Conservation (phyloP, 106 monocot species). For the Amphibolis antarctica region DNA sequence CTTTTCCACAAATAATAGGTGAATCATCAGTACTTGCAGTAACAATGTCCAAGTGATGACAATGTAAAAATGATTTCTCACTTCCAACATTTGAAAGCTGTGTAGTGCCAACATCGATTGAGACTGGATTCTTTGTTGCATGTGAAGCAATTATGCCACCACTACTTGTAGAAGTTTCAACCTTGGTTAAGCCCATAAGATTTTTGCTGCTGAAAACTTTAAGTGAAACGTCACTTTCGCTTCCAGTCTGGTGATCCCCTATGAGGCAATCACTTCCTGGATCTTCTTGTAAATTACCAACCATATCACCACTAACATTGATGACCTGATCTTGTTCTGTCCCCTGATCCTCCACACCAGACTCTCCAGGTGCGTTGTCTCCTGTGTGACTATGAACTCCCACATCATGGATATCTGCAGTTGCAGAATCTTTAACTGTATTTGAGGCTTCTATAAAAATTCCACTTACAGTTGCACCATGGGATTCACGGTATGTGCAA, state of each 20-base stretch:
- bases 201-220: neutral
- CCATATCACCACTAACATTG: neutral
- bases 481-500: too few relatives aligned
- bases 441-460: neutral
- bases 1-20: neutral
- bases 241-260: neutral
- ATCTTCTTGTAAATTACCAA: neutral
- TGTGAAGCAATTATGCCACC: neutral
- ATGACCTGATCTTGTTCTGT: neutral
- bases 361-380: neutral
- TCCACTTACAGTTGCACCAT: too few relatives aligned
- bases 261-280: neutral
- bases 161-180: neutral
- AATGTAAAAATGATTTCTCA: neutral
- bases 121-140: neutral
- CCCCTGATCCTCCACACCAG: neutral
- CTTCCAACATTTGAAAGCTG: neutral
- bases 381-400: neutral
- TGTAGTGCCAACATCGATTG: neutral
- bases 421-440: neutral
- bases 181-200: neutral
- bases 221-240: constrained; percentile 1
- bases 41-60: neutral
- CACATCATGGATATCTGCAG: neutral
- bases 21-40: neutral